A percentile compares a stretch with the other conserved stretches of the same genome.
Evolutionary conservation across 371 early-diverging fungal species (phyloP).

Genomic region (Gilbertella persicaria): DNA sequence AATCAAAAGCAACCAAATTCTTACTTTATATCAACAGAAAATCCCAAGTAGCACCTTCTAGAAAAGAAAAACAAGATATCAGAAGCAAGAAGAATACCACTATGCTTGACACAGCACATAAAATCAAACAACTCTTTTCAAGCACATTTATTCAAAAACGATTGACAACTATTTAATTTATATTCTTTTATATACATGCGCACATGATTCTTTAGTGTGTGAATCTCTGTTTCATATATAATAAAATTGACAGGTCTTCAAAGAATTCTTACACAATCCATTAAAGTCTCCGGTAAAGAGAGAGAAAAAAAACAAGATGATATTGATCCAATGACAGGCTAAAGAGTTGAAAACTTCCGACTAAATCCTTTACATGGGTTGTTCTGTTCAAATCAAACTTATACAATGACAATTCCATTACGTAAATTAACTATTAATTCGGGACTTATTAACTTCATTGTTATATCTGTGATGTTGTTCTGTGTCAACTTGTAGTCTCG

Average conservation of each 20-base stretch:
- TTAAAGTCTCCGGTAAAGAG: background rate
- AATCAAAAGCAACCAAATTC: constrained; percentile 11
- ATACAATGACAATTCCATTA: background rate
- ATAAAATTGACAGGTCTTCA: background rate
- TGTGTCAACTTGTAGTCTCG: too few species aligned
- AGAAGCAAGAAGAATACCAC: constrained; percentile 2
- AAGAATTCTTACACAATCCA: background rate
- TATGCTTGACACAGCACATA: constrained; percentile 5
- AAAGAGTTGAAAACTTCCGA: background rate
- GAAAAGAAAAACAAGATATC: constrained; percentile 9
- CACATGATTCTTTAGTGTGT: background rate
- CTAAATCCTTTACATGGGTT: too few species aligned
- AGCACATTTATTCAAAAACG: constrained; percentile 15
- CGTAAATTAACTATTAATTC: background rate
- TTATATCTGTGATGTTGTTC: too few species aligned
- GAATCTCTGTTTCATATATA: background rate
- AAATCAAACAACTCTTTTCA: constrained; percentile 15
- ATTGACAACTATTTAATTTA: constrained; percentile 4
- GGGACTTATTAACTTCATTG: background rate
- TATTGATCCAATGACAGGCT: background rate
- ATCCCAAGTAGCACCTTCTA: constrained; percentile 20
- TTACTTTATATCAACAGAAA: constrained; percentile 16
- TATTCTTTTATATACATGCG: too few species aligned
- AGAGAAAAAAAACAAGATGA: background rate
- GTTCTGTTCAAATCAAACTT: background rate